Conservation (phyloP, 1,284 basidiomycete genomes). For the Leccinum variabile region DNA sequence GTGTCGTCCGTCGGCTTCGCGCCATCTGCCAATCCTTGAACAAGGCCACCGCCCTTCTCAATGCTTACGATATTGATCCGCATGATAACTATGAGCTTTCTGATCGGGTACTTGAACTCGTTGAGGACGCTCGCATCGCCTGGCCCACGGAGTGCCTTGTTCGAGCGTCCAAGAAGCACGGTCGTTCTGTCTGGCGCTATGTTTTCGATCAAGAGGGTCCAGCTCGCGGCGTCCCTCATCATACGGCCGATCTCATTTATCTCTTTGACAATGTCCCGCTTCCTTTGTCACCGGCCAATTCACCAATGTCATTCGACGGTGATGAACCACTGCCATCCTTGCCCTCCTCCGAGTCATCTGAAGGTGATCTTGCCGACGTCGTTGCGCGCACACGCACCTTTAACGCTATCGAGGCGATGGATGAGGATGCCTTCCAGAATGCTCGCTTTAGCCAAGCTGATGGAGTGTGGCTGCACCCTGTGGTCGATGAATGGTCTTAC, state of each 20-base stretch:
- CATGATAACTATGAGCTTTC: conserved; percentile 63
- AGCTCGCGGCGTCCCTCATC: conserved; percentile 58
- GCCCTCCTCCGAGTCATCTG: conserved; percentile 35
- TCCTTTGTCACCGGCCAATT: conserved; percentile 36
- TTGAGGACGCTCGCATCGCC: conserved; percentile 69
- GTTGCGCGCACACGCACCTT: conserved; percentile 30
- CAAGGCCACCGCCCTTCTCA: conserved; percentile 58
- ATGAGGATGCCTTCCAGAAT: conserved; percentile 28
- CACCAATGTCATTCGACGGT: conserved; percentile 41
- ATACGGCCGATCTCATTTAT: conserved; percentile 69
- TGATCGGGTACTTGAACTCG: conserved; percentile 64
- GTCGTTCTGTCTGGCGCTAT: conserved; percentile 67
- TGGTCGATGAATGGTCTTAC: conserved; percentile 65
- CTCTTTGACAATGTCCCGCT: conserved; percentile 70
- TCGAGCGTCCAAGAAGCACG: conserved; percentile 46
- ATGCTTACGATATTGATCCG: conserved; percentile 65
- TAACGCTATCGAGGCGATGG: conserved; percentile 31
- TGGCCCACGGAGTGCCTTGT: conserved; percentile 71
- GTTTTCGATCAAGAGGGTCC: conserved; percentile 79
- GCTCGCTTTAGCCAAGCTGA: conserved; percentile 21
- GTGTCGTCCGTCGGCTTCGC: conserved; percentile 61
- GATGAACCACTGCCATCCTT: conserved; percentile 36
- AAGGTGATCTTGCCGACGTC: conserved; percentile 30
- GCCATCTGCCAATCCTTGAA: conserved; percentile 68
- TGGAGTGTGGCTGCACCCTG: conserved; percentile 49